Base-by-base conservation (phyloP, 495 filamentous ascomycete species). In the Lepraria neglecta region DNA sequence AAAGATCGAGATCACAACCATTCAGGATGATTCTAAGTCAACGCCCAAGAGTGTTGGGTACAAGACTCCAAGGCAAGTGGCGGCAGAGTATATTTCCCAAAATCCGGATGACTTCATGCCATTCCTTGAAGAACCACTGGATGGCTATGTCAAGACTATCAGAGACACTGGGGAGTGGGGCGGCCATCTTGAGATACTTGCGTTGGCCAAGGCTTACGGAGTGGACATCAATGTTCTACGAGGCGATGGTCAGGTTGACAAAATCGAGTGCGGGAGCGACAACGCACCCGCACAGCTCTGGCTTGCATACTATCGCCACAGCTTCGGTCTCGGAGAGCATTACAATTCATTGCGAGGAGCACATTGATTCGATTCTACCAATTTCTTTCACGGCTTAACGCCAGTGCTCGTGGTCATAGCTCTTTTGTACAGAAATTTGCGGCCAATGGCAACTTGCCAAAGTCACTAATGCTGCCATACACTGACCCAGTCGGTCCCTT, bases 101-200 rank as follows among this genome's bases (percentile, higher is more conserved):
- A 75, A 86, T 65, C 73, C 77, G 47, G 82, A 84, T 51, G 84
- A 87, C 46, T 88, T 87, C 60, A 77, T 71, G 42, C 75, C 81
- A 0, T 98, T 87, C 70, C 82, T 98, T 68, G 94, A 96, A 69
- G 90, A 94, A 72, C 84, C 84, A 17, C 72, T 97, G 31, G 82
- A 82, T 17, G 76, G 74, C 6, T 95, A 97, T 68, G 81, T 89
- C 28, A 71, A 74, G 51, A 90, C 87, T 73, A 88, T 98, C 31
- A 76, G 84, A 60, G 84, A 94, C 56, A 97, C 94, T 33, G 92
- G 91, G 0, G 95, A 97, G 74, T 98, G 94, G 94, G 94, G 94
- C 40, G 94, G 94, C 0, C 90, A 97, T 75, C 68, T 95, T 58
- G 94, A 98, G 77, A 75, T 97, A 38, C 71, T 85, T 67, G 94